A percentile compares a stretch with the other conserved stretches of the same genome.
These are phyloP conservation scores for Chaetomidium leptoderma DNA, from an alignment of 495 filamentous ascomycete genomes.

Conservation along the genomic window DNA sequence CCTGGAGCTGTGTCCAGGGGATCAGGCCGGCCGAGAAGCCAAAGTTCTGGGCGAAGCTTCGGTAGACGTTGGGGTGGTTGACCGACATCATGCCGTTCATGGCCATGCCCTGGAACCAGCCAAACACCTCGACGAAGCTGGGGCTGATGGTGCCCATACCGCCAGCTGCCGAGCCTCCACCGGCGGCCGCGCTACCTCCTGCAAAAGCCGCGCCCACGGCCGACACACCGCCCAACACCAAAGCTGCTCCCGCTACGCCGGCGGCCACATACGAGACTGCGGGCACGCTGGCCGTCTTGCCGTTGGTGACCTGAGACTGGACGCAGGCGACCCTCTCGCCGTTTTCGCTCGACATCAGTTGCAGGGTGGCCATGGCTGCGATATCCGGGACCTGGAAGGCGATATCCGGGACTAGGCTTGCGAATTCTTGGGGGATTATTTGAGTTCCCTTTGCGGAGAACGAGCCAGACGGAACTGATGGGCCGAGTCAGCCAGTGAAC, in stretches of 20 bases:
- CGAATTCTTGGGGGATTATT: slow-evolving; percentile 63
- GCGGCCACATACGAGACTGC: slow-evolving; percentile 81
- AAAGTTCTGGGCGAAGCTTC: slow-evolving; percentile 87
- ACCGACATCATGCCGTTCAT: slow-evolving; percentile 95
- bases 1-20: slow-evolving; percentile 74
- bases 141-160: slow-evolving; percentile 71
- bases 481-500: slow-evolving; percentile 10
- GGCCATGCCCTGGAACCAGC: slow-evolving; percentile 88
- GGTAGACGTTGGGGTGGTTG: slow-evolving; percentile 78
- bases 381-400: slow-evolving; percentile 91
- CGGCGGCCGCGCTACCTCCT: slow-evolving; percentile 38
- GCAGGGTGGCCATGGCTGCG: slow-evolving; percentile 76
- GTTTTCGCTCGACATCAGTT: slow-evolving; percentile 60
- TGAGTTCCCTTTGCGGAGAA: slow-evolving; percentile 71
- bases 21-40: slow-evolving; percentile 85
- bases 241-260: slow-evolving; percentile 79
- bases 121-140: slow-evolving; percentile 79
- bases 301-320: slow-evolving; percentile 75
- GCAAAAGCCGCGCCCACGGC: slow-evolving; percentile 59
- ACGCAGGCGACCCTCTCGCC: slow-evolving; percentile 73
- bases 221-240: slow-evolving; percentile 68
- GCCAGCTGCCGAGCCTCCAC: slow-evolving; percentile 47
- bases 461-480: slow-evolving; percentile 62
- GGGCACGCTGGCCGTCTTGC: slow-evolving; percentile 69
- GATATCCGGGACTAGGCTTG: slow-evolving; percentile 75